A percentile compares a stretch with the other conserved stretches of the same genome.
phyloP scores from a whole-genome alignment of 495 filamentous ascomycete genomes.

The Hyaloscypha hepaticicola region DNA sequence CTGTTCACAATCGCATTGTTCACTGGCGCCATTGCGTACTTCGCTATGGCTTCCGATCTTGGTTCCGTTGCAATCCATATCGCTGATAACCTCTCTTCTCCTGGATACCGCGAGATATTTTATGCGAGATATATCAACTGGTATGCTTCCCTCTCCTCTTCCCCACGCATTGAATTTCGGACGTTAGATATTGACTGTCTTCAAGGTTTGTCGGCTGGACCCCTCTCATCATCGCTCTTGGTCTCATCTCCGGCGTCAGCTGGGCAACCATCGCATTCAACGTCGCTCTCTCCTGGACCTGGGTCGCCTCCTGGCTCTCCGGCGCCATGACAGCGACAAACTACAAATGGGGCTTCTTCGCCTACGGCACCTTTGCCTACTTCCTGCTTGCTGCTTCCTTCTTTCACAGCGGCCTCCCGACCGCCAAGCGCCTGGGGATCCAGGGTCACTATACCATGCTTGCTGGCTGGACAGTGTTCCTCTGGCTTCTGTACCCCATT shows the following conservation, averaged over 20 bases:
- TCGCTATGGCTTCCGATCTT: conserved; percentile 65
- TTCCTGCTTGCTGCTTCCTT: conserved; percentile 58
- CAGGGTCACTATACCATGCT: conserved; percentile 50
- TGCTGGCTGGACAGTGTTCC: conserved; percentile 51
- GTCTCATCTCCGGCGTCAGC: conserved; percentile 60
- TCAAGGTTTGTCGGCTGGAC: conserved; percentile 26
- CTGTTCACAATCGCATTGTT: conserved; percentile 49
- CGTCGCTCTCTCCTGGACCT: conserved; percentile 56
- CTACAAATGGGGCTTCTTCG: conserved; percentile 72
- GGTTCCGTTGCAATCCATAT: conserved; percentile 58
- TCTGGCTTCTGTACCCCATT: conserved; percentile 68
- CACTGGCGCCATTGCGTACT: conserved; percentile 60
- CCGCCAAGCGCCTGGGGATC: conserved; percentile 54
- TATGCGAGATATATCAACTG: conserved; percentile 70
- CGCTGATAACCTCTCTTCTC: conserved; percentile 35
- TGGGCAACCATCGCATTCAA: conserved; percentile 63
- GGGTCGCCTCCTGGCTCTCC: conserved; percentile 60
- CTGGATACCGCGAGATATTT: conserved; percentile 61
- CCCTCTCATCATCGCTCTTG: conserved; percentile 56
- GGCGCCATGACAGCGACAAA: conserved; percentile 54
- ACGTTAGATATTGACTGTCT: neutral
- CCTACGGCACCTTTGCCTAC: conserved; percentile 59
- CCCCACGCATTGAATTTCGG: conserved; percentile 5
- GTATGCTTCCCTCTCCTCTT: conserved; percentile 32
- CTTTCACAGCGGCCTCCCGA: conserved; percentile 48